Conservation (phyloP, 805 yeast genomes). For the Yamadazyma endophytica region DNA sequence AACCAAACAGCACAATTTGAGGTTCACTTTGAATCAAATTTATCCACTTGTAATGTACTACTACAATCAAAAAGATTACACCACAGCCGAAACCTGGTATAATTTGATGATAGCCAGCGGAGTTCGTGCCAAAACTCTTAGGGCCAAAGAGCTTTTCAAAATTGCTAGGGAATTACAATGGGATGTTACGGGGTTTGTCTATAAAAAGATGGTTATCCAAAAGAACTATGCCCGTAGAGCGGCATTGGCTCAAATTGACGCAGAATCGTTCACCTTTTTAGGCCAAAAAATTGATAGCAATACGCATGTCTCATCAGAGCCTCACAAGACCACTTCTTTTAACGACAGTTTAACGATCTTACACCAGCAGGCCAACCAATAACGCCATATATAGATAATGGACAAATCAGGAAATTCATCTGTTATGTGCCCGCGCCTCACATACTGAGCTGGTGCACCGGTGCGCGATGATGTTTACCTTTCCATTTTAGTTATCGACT, state of each 20-base stretch:
- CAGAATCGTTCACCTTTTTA: slow-evolving; percentile 14
- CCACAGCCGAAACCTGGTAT: slow-evolving; percentile 36
- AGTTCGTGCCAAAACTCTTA: slow-evolving; percentile 22
- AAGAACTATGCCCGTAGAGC: slow-evolving; percentile 19
- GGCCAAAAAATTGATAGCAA: slow-evolving; percentile 1
- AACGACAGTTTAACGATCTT: slow-evolving; percentile 1
- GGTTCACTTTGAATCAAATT: slow-evolving; percentile 36
- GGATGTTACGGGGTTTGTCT: slow-evolving; percentile 31
- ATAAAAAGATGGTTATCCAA: slow-evolving; percentile 19
- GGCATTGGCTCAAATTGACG: slow-evolving; percentile 14
- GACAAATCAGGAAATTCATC: slow-evolving; percentile 6
- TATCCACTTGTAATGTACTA: slow-evolving; percentile 37
- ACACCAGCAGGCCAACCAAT: background rate
- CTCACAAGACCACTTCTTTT: slow-evolving; percentile 1
- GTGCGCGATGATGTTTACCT: too few species aligned
- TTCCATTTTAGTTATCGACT: too few species aligned
- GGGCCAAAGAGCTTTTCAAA: slow-evolving; percentile 23
- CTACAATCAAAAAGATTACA: slow-evolving; percentile 23
- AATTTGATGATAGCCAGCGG: slow-evolving; percentile 27
- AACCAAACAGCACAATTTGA: slow-evolving; percentile 21
- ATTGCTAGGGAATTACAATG: slow-evolving; percentile 34
- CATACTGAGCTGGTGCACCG: too few species aligned
- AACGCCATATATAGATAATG: slow-evolving; percentile 9
- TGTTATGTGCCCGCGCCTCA: too few species aligned
- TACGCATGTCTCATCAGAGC: background rate